Evolutionary conservation across 2,329 filamentous ascomycete species (phyloP), one percentile per base, ranked within the genome.

Genomic region (Aspergillus fumigatiaffinis): DNA sequence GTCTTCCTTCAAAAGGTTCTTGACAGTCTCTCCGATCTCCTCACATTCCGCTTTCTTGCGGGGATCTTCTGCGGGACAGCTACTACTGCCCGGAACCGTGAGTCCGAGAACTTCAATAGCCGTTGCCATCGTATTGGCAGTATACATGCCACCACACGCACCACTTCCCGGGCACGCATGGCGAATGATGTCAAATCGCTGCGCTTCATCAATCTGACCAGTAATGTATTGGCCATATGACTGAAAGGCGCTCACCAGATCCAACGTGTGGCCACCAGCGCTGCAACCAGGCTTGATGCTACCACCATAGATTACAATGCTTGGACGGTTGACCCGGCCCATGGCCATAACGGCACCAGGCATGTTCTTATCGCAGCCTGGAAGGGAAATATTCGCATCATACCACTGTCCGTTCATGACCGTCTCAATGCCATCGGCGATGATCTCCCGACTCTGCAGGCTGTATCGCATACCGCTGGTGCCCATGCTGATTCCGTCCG

Each of bases 331-430:
- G 64, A 97, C 87, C 66, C 94, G 86, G 41, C 92, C 93, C 90
- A 97, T 97, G 56, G 92, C 94, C 70, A 94, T 94, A 68, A 92
- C 79, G 10, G 93, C 90, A 75, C 90, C 90, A 1, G 92, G 92
- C 94, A 99, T 97, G 79, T 99, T 99, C 86, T 99, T 99, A 84
- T 99, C 94, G 77, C 94, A 99, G 50, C 94, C 94, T 10, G 94
- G 94, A 68, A 99, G 89, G 53, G 91, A 96, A 72, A 99, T 89
- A 77, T 97, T 97, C 66, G 87, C 92, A 75, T 99, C 94, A 73
- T 99, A 97, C 92, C 92, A 97, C 78, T 99, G 94, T 17, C 92
- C 94, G 66, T 92, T 89, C 92, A 97, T 99, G 68, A 99, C 94
- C 4, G 94, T 97, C 83, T 99, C 94, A 69, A 99, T 96, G 60